A percentile compares a stretch with the other conserved stretches of the same genome.
Evolutionary conservation across 1,139 yeast species (phyloP).

Genomic region (Yamadazyma atlantica): DNA sequence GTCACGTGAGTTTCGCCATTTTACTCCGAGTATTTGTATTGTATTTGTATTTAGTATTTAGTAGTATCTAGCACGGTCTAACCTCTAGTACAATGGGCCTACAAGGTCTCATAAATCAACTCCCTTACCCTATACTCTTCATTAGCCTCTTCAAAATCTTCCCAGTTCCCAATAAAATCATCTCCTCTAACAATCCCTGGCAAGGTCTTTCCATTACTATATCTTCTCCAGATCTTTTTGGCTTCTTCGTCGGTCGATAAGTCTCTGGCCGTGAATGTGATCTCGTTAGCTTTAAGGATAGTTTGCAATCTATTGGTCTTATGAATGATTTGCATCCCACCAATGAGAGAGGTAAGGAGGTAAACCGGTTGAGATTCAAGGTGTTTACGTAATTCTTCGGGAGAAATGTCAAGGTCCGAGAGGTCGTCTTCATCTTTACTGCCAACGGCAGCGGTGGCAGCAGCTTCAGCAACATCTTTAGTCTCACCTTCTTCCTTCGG

Average conservation of each 20-base stretch:
- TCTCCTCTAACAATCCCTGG: conserved; percentile 96
- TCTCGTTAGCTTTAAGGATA: conserved; percentile 72
- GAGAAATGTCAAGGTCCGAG: conserved; percentile 39
- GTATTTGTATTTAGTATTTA: too few species aligned
- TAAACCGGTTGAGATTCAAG: conserved; percentile 61
- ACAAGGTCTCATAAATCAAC: conserved; percentile 52
- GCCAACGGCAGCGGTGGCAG: conserved; percentile 9
- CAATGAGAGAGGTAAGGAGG: conserved; percentile 83
- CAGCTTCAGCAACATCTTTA: conserved; percentile 8
- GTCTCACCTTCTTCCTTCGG: conserved; percentile 5
- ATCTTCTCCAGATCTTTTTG: conserved; percentile 80
- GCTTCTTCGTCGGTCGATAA: conserved; percentile 89
- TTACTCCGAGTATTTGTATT: too few species aligned
- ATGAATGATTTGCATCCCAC: conserved; percentile 82
- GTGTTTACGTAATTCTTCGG: conserved; percentile 47
- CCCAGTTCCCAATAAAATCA: conserved; percentile 82
- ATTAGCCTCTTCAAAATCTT: conserved; percentile 78
- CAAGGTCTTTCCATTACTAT: conserved; percentile 67
- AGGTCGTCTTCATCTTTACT: conserved; percentile 19
- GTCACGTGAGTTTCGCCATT: too few species aligned
- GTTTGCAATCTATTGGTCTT: conserved; percentile 77
- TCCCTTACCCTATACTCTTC: conserved; percentile 74
- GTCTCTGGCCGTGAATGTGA: conserved; percentile 71
- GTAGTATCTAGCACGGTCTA: too few species aligned
- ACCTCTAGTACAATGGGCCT: too few species aligned